Evolutionary conservation across 305 asterid genomes (phyloP).

Genomic region (Rubia peregrina): DNA sequence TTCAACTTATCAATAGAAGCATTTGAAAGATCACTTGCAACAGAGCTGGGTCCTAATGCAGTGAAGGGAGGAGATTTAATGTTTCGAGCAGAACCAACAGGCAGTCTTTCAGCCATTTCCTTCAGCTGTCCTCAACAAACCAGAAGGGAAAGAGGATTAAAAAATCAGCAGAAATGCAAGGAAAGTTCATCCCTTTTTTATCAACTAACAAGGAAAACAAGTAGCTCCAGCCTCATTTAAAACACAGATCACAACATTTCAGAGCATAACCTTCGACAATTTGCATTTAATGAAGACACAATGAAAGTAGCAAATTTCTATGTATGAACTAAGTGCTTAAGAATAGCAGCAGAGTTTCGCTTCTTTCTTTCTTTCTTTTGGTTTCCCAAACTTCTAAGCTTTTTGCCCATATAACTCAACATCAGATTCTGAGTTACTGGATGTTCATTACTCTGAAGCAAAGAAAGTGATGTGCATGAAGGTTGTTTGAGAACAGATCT

Average conservation of each 20-base stretch:
- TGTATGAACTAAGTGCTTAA: background rate
- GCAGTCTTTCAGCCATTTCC: conserved; percentile 92
- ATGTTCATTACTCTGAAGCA: conserved; percentile 3
- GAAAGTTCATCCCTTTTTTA: background rate
- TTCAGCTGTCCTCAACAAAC: conserved; percentile 43
- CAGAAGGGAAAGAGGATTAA: conserved; percentile 7
- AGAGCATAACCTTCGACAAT: too few relatives aligned
- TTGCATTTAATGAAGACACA: too few relatives aligned
- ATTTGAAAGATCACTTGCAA: conserved; percentile 38
- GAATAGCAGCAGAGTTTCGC: too few relatives aligned
- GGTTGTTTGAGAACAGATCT: too few relatives aligned
- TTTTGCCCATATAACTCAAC: background rate
- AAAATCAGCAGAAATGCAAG: conserved; percentile 21
- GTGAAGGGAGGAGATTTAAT: conserved; percentile 45
- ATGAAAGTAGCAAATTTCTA: too few relatives aligned
- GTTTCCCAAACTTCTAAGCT: background rate
- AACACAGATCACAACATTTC: background rate
- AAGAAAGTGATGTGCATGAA: too few relatives aligned
- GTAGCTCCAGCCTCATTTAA: background rate
- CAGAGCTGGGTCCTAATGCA: conserved; percentile 36
- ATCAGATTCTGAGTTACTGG: background rate
- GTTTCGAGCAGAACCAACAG: conserved; percentile 68
- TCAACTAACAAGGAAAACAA: background rate
- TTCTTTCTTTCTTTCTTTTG: background rate
- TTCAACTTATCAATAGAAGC: conserved; percentile 37